Percentiles rank a stretch among this genome's conserved stretches.
Evolutionary conservation across 768 basidiomycete species (phyloP).

Genomic region (Wakefieldia striispora): DNA sequence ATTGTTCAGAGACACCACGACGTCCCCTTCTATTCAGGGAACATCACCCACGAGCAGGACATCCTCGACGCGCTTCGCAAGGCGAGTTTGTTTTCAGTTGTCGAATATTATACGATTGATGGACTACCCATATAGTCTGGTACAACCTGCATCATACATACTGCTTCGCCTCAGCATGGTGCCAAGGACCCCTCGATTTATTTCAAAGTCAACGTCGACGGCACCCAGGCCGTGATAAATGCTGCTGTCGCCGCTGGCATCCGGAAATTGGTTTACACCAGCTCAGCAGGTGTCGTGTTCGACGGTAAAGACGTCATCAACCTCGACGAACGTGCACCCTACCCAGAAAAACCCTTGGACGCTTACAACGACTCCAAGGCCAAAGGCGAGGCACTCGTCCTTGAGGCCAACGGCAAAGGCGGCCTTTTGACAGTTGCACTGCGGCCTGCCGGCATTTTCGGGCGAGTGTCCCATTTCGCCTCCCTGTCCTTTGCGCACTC

Average conservation of each 20-base stretch:
- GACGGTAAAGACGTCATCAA: constrained; percentile 78
- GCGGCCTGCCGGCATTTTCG: constrained; percentile 93
- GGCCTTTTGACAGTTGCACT: constrained; percentile 88
- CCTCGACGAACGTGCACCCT: constrained; percentile 82
- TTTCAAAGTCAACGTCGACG: constrained; percentile 92
- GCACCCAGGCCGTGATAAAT: constrained; percentile 80
- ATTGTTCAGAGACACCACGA: constrained; percentile 89
- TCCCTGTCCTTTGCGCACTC: neutral
- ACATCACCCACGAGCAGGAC: constrained; percentile 77
- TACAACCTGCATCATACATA: constrained; percentile 92
- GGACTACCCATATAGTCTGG: constrained; percentile 49
- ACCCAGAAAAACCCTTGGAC: constrained; percentile 74
- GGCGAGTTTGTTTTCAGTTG: constrained; percentile 39
- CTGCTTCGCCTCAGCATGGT: constrained; percentile 80
- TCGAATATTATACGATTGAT: neutral
- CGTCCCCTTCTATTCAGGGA: constrained; percentile 84
- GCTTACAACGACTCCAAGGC: constrained; percentile 95
- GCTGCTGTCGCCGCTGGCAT: constrained; percentile 74
- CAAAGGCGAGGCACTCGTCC: constrained; percentile 77
- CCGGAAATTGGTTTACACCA: constrained; percentile 89
- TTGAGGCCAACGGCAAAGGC: constrained; percentile 82
- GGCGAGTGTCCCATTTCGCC: constrained; percentile 47
- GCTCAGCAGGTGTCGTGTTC: constrained; percentile 88
- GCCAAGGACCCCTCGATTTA: constrained; percentile 69
- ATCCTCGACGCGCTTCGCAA: constrained; percentile 72